Base-by-base conservation (phyloP, 2,329 filamentous ascomycete species). In the Beauveria sp. region DNA sequence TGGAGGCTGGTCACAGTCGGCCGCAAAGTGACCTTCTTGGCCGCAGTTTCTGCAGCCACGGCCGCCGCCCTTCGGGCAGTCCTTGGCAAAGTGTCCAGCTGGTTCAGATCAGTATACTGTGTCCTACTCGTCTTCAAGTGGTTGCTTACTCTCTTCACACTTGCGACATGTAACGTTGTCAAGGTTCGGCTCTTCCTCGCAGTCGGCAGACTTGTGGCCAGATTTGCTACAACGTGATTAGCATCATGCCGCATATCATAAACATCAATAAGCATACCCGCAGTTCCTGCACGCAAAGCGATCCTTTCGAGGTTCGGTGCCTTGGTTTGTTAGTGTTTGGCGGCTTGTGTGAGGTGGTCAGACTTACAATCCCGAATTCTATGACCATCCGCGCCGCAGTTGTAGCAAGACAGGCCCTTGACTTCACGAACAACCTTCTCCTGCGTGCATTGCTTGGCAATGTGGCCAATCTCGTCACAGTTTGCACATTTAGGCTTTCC, bases 251-350 rank as follows among this genome's bases (percentile, higher is more conserved):
- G 18, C 14, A 18, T 3, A 9, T 43, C 20, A 14, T 5, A 12
- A 12, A 30, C 4, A 40, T 28, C 24, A 40, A 30, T 3, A 24
- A 20, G 71, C 73, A 63, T 66, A 79, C 78, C 81, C 83, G 76
- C 87, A 90, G 70, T 90, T 90, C 70, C 81, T 84, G 80, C 87
- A 90, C 8, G 84, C 85, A 65, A 81, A 86, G 61, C 78, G 85
- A 75, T 88, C 83, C 34, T 84, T 74, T 55, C 88, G 83, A 26
- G 84, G 82, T n/a, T 77, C 73, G 4, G 82, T 79, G 67, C 85
- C 84, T 85, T 49, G 65, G 61, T 67, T 64, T 61, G 58, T 60
- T 28, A 63, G 42, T 24, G 24, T 28, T 47, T n/a, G 22, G 40
- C 20, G 20, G 20, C 20, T 30, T 26, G 20, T 10, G n/a, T 18